Percentiles rank a stretch among this genome's conserved stretches.
Evolutionary conservation across 192 early-diverging fungal genomes (phyloP).

Genomic region (Gigaspora rosea): DNA sequence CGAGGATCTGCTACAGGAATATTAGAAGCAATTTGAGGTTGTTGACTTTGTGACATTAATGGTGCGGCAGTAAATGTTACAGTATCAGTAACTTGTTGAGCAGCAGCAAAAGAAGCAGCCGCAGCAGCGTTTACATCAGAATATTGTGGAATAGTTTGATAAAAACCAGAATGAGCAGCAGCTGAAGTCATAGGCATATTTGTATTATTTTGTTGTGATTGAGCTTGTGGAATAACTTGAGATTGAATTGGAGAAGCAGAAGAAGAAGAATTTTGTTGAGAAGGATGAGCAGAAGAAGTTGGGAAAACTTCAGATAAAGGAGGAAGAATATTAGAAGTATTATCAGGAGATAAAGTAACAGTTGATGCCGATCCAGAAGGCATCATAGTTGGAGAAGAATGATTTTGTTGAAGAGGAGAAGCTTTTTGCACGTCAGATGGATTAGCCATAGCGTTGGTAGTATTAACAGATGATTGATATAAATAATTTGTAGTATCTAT

Average conservation of each 20-base stretch:
- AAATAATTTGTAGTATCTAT: conserved; percentile 3
- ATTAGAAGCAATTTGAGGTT: conserved; percentile 7
- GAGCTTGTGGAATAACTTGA: conserved; percentile 23
- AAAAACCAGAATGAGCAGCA: not conserved
- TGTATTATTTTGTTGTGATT: not conserved
- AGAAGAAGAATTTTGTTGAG: not conserved
- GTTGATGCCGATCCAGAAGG: conserved; percentile 3
- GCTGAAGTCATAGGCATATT: not conserved
- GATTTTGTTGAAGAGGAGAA: conserved; percentile 19
- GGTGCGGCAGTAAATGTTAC: not conserved
- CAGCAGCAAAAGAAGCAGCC: not conserved
- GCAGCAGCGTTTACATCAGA: conserved; percentile 7
- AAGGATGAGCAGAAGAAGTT: not conserved
- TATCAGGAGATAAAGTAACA: not conserved
- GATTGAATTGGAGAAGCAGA: conserved; percentile 18
- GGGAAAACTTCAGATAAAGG: conserved; percentile 28
- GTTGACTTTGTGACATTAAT: not conserved
- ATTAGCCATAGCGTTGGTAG: not conserved
- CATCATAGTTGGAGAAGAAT: not conserved
- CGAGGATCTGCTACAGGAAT: conserved; percentile 14
- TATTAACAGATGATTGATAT: not conserved
- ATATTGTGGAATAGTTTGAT: conserved; percentile 12
- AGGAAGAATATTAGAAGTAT: conserved; percentile 14
- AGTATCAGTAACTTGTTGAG: not conserved
- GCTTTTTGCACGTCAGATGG: not conserved